Evolutionary conservation across 164 flowering plant genomes (phyloP), one percentile per base, ranked within the genome.

Genomic region (Malania oleifera): DNA sequence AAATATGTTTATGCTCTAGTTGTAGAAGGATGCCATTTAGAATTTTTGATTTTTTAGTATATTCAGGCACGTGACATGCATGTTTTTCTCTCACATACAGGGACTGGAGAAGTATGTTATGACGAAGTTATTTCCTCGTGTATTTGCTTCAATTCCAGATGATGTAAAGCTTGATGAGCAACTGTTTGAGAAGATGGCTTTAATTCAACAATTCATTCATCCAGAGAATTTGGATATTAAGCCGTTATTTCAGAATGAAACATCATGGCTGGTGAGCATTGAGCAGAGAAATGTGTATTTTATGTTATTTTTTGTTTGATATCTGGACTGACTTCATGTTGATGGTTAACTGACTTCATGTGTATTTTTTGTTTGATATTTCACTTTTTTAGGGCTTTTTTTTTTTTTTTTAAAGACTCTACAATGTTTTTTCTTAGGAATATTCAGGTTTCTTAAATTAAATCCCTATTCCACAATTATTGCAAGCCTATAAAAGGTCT

Each of bases 21-120:
- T 15, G 41, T 7, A 38, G 7, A 15, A 11, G 2, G 14, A 38
- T 38, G 1, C 13, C 13, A 7, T 38, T 12, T 38, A 7, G 13
- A 2, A 5, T 38, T 11, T 38, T 4, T 38, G 41, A 5, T 38
- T 38, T 11, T 11, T 38, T 2, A 4, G 9, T 31, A 31, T 31
- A 6, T 37, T 12, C 49, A 24, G 40, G 26, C 12, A 8, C 22
- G 9, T 46, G 50, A 46, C 26, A 20, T 44, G 50, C 26, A 46
- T 46, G 9, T 34, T 11, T 68, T 24, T 23, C 20, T 59, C 55
- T 62, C 29, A 65, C 48, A 54, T 73, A 68, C 82, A 92, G 96
- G 98, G 98, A 54, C 80, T 92, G 56, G 98, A 92, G 82, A 92
- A 92, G 78, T 89, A 92, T 80, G 88, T 92, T 52, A 89, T 92